A percentile compares a stretch with the other conserved stretches of the same genome.
Evolutionary conservation across 1,139 yeast genomes (phyloP).

Genomic region (Pichia inconspicua): DNA sequence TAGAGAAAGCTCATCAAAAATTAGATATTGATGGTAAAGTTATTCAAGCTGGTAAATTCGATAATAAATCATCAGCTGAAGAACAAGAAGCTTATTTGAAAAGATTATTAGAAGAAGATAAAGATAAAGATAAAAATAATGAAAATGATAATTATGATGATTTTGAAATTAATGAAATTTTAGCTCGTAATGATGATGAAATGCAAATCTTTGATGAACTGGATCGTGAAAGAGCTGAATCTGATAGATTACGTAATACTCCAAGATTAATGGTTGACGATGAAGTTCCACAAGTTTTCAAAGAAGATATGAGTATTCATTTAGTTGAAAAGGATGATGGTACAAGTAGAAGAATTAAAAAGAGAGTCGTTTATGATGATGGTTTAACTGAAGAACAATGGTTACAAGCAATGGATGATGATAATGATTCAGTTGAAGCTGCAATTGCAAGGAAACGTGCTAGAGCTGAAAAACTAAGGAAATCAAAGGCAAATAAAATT

Average conservation of each 20-base stretch:
- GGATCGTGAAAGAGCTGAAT: slow-evolving; percentile 50
- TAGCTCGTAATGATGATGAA: slow-evolving; percentile 62
- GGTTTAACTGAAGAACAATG: slow-evolving; percentile 73
- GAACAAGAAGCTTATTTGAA: slow-evolving; percentile 74
- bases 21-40: slow-evolving; percentile 83
- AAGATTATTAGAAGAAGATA: slow-evolving; percentile 65
- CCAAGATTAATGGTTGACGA: slow-evolving; percentile 50
- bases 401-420: slow-evolving; percentile 66
- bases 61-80: slow-evolving; percentile 72
- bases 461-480: slow-evolving; percentile 19
- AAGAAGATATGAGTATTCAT: slow-evolving; percentile 56
- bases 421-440: slow-evolving; percentile 37
- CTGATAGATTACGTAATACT: slow-evolving; percentile 12
- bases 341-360: slow-evolving; percentile 61
- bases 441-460: slow-evolving; percentile 27
- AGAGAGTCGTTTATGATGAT: slow-evolving; percentile 54
- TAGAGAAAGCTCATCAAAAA: slow-evolving; percentile 76
- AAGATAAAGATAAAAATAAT: slow-evolving; percentile 42
- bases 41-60: slow-evolving; percentile 83
- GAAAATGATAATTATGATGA: slow-evolving; percentile 56
- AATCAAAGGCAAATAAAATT: slow-evolving; percentile 12
- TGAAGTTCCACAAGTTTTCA: slow-evolving; percentile 64
- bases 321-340: slow-evolving; percentile 39
- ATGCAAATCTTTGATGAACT: slow-evolving; percentile 43
- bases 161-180: slow-evolving; percentile 65